These are phyloP conservation scores for Epichloe scottii DNA, from an alignment of 2,329 filamentous ascomycete genomes.

Conservation along the genomic window DNA sequence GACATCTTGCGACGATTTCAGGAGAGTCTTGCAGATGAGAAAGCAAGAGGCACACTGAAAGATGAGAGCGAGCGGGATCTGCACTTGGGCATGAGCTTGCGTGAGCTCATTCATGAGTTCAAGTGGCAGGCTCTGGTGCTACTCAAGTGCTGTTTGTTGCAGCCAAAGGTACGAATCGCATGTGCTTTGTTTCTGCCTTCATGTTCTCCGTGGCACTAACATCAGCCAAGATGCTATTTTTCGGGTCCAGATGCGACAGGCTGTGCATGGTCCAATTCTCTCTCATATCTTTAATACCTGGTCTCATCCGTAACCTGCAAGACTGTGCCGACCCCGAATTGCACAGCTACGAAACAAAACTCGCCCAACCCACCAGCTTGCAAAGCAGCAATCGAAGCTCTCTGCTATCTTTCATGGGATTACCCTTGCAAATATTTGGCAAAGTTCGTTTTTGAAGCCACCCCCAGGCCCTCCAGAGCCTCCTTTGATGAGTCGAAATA, in stretches of 20 bases:
- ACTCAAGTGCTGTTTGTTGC: slow-evolving; percentile 84
- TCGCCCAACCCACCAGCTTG: slow-evolving; percentile 69
- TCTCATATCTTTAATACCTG: slow-evolving; percentile 86
- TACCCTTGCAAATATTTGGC: slow-evolving; percentile 89
- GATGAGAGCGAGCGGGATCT: slow-evolving; percentile 69
- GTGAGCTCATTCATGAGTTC: slow-evolving; percentile 89
- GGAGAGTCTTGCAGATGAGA: slow-evolving; percentile 66
- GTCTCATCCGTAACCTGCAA: slow-evolving; percentile 79
- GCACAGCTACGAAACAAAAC: slow-evolving; percentile 64
- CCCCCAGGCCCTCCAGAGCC: no score
- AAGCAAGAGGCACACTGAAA: slow-evolving; percentile 40
- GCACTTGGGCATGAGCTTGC: slow-evolving; percentile 76
- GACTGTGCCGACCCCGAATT: slow-evolving; percentile 93
- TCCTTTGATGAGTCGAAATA: background rate
- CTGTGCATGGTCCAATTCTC: slow-evolving; percentile 99
- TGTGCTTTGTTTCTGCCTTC: background rate
- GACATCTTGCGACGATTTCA: slow-evolving; percentile 88
- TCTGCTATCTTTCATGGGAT: slow-evolving; percentile 82
- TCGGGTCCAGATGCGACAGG: slow-evolving; percentile 88
- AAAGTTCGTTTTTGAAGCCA: slow-evolving; percentile 40
- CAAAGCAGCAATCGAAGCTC: slow-evolving; percentile 87
- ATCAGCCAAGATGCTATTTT: slow-evolving; percentile 76
- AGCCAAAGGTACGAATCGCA: slow-evolving; percentile 64
- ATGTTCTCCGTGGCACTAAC: slow-evolving; percentile 1
- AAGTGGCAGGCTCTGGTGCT: slow-evolving; percentile 88